Evolutionary conservation across 2,329 filamentous ascomycete species (phyloP), one percentile per base, ranked within the genome.

Genomic region (Furcasterigmium sp.): DNA sequence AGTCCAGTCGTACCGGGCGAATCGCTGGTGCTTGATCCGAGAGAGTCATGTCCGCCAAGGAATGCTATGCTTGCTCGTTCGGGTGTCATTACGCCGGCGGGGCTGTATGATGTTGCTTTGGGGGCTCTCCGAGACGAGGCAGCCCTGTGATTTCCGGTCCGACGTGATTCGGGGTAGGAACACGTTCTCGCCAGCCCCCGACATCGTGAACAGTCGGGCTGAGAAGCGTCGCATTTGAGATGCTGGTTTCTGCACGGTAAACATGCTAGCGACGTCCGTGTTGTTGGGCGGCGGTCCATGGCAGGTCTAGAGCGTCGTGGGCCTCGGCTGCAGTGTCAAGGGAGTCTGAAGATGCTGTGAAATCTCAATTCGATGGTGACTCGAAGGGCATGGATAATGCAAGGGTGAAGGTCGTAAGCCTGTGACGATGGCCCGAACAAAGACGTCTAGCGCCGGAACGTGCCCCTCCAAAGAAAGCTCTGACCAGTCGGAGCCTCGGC

Each of bases 211-310:
- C 73, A 76, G 37, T 62, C 64, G 5, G 73, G 71, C n/a, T 67
- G 64, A 23, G 64, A 65, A 11, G 69, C 73, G 51, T 76, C 72
- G 53, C 75, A 78, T 51, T 75, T 76, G 28, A 76, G 56, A 54
- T 78, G 74, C 29, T 72, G 61, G 19, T 61, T 69, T 17, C 74
- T 66, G 46, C 75, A 78, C 23, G 69, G 67, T 8, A 75, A 66
- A 53, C 74, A 78, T 9, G 75, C 75, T 42, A 70, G 50, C 3
- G 62, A 58, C 1, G 60, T 64, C 30, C 56, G 54, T 11, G 53
- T 38, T 15, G 36, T 38, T 26, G 36, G 13, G 19, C 20, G 36
- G 36, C 36, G 36, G 21, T 38, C 36, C 36, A 38, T 26, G 36
- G 36, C 11, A 30, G 28, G 11, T 8, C 8, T 6, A 23, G n/a